phyloP scores from a whole-genome alignment of 2,329 filamentous ascomycete genomes.

The Periconia sp. region DNA sequence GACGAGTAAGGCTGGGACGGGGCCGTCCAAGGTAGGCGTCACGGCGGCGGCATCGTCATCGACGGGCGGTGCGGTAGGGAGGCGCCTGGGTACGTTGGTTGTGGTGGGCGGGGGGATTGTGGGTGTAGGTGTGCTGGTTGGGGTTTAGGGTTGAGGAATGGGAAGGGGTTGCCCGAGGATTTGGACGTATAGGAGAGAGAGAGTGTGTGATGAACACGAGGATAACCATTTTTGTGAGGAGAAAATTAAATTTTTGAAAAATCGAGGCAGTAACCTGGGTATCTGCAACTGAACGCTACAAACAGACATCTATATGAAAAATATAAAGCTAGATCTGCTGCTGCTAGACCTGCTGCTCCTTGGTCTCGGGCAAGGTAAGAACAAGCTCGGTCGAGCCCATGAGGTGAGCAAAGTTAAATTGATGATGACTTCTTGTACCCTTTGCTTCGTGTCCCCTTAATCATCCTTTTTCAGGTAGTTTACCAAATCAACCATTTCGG shows the following conservation, averaged over 20 bases:
- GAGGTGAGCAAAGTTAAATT: no score
- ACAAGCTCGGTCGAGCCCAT: no score
- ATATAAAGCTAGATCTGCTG: no score
- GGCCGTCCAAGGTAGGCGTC: no score
- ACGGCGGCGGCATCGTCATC: background rate
- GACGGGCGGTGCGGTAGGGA: no score
- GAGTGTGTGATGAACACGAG: no score
- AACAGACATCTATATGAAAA: no score
- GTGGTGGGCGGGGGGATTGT: background rate
- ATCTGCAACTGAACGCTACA: background rate
- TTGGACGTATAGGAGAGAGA: background rate
- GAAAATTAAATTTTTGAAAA: background rate
- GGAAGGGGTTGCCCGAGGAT: background rate
- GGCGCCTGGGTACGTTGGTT: no score
- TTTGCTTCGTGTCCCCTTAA: background rate
- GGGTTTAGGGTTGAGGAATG: background rate
- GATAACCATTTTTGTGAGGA: background rate
- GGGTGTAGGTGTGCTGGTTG: background rate
- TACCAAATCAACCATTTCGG: slow-evolving; percentile 46
- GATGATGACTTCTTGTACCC: no score
- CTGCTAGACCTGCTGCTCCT: no score
- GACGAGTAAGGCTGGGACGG: background rate
- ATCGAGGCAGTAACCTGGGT: background rate
- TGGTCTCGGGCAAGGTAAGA: no score
- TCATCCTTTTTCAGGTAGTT: slow-evolving; percentile 45